Base-by-base conservation (phyloP, 495 filamentous ascomycete species). In the Saxispiralis lemnorum region DNA sequence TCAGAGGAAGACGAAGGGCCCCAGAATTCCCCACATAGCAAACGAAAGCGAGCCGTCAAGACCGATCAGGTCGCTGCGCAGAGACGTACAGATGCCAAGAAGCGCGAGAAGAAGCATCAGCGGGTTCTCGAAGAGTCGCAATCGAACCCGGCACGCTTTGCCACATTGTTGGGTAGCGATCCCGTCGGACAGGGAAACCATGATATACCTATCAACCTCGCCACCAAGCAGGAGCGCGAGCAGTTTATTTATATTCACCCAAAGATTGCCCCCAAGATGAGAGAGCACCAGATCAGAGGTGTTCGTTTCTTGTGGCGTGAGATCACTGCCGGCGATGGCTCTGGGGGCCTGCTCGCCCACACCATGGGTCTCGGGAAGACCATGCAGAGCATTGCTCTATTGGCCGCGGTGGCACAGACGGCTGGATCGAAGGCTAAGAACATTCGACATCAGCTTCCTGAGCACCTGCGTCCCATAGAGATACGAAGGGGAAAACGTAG, bases 341-440 rank as follows among this genome's bases (percentile, higher is more conserved):
- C 81, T 56, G 87, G 87, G 6, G 92, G 83, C 52, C 64, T 95
- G 2, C 69, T 96, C 21, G 83, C 87, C 1, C 87, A 94, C 56
- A 83, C 83, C 1, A 93, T 93, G 88, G 87, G 87, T 1, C 60
- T 96, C 13, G 87, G 87, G 12, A 96, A 96, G 60, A 93, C 88
- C 0, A 81, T 93, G 73, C 88, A 94, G 55, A 67, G 79, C 1
- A 83, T 95, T 47, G 78, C 83, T 0, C 59, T 95, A 31, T 67
- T 95, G 1, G 66, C 79, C 3, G 79, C 84, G 13, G 73, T 94
- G 43, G 66, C 75, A 6, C 65, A 77, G 46, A 72, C 84, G 1
- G 66, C 76, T 16, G 45, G 52, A 12, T 87, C 82, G 0, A 28
- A 57, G 1, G 68, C 86, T 34, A 58, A 62, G 1, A 51, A 58